phyloP scores from a whole-genome alignment of 345 rosid species.

The Camelina sativa region DNA sequence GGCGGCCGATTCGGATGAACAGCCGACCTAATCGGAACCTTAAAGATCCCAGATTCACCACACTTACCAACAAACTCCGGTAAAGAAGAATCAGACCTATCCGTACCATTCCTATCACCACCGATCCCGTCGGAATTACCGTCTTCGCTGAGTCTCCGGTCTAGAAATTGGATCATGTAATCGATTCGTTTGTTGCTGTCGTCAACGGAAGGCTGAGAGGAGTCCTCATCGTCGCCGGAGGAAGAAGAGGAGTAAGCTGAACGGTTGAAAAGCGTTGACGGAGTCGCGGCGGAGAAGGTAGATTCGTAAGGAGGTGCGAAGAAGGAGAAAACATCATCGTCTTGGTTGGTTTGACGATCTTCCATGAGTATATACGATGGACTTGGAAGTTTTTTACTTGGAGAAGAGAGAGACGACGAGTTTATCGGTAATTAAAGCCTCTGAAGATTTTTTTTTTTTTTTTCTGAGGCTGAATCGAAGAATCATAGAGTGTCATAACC shows the following conservation, averaged over 20 bases:
- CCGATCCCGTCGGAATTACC: constrained; percentile 39
- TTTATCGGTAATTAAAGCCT: background rate
- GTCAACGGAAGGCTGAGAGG: constrained; percentile 54
- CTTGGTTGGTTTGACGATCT: constrained; percentile 33
- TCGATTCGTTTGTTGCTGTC: constrained; percentile 79
- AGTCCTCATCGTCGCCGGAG: constrained; percentile 46
- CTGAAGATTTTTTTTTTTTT: constrained; percentile 3
- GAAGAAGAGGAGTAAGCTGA: constrained; percentile 57
- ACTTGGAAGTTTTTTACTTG: constrained; percentile 38
- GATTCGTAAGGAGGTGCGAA: constrained; percentile 37
- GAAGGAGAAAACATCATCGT: constrained; percentile 46
- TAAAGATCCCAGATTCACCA: constrained; percentile 64
- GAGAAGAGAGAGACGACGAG: constrained; percentile 34
- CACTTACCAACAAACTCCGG: constrained; percentile 68
- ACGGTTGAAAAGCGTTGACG: constrained; percentile 71
- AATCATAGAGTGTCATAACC: background rate
- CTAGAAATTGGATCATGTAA: constrained; percentile 88
- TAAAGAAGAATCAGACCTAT: constrained; percentile 39
- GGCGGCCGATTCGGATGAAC: constrained; percentile 86
- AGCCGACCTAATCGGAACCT: constrained; percentile 67
- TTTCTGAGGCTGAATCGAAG: background rate
- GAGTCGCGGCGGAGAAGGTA: constrained; percentile 35
- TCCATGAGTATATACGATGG: constrained; percentile 39
- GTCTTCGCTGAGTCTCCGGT: constrained; percentile 62
- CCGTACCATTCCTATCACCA: background rate